phyloP scores from a whole-genome alignment of 208 protist species.

The Trypanosoma lewisi region DNA sequence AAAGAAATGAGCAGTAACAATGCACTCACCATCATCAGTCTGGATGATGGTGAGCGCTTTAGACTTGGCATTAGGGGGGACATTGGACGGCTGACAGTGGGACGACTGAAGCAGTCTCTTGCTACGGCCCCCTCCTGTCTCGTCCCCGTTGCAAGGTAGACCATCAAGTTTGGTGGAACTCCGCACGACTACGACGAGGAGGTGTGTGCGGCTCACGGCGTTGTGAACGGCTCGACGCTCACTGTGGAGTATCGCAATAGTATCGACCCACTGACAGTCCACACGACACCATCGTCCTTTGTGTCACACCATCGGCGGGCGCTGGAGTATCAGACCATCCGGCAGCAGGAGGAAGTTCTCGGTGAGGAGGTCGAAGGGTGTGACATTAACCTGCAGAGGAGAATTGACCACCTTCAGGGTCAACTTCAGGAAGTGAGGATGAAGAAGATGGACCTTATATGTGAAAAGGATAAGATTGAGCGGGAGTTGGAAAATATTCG shows the following conservation, averaged over 20 bases:
- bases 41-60: conserved; percentile 58
- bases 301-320: conserved; percentile 38
- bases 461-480: conserved; percentile 33
- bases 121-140: conserved; percentile 45
- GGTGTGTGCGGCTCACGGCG: conserved; percentile 51
- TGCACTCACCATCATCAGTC: conserved; percentile 53
- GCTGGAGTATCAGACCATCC: conserved; percentile 67
- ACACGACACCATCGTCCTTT: conserved; percentile 16
- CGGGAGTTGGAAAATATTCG: conserved; percentile 28
- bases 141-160: conserved; percentile 40
- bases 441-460: conserved; percentile 30
- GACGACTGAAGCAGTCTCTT: conserved; percentile 71
- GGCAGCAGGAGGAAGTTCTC: conserved; percentile 46
- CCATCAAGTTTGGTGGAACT: conserved; percentile 58
- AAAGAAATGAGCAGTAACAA: conserved; percentile 22
- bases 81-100: conserved; percentile 47
- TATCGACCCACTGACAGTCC: background rate
- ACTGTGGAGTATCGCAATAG: conserved; percentile 33
- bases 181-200: conserved; percentile 41
- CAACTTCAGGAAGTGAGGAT: conserved; percentile 30
- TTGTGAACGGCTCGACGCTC: conserved; percentile 54
- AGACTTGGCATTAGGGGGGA: conserved; percentile 51
- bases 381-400: conserved; percentile 32
- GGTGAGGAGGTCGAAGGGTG: conserved; percentile 26
- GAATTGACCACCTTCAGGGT: conserved; percentile 36